Evolutionary conservation across 805 yeast species (phyloP), one percentile per base, ranked within the genome.

Genomic region (Ogataea haglerorum): DNA sequence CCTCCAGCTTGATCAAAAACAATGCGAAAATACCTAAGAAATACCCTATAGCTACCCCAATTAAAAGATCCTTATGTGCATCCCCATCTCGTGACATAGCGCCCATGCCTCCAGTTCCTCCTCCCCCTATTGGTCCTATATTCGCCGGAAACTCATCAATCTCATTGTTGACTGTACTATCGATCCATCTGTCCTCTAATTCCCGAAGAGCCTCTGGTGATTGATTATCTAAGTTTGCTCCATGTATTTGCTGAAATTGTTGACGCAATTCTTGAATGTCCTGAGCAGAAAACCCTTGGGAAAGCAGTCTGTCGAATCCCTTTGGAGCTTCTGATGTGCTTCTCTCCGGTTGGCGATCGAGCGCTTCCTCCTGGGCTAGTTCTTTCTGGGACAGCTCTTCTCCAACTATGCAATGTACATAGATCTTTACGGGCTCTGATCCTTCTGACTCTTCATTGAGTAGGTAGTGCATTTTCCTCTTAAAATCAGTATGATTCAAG

Each of bases 181-280:
- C 93, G 46, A 88, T 84, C 95, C 96, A 89, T 42, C 86, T 70
- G 50, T 88, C 96, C 57, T 88, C 96, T 43, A 87, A 60, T 48
- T 81, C 82, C 36, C 87, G 59, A 2, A 81, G 61, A 42, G 73
- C 85, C 15, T 71, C 75, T 35, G 64, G 72, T 26, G 70, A 70
- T 18, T 55, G 54, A 6, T 48, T 38, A 10, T 37, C 37, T 34
- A 52, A 33, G 8, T 46, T 64, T 32, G 57, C 69, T 0, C 86
- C 86, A 58, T 86, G 85, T 2, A 89, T 69, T 42, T 72, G 70
- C 43, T 77, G 73, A 56, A 90, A 89, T 58, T 89, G 96, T 37
- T 74, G 65, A 44, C 96, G 70, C 44, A 90, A 61, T 41, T 80
- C 81, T 30, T 69, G 69, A 19, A 90, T 77, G 51, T 90, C 97